Evolutionary conservation across 2,329 filamentous ascomycete species (phyloP).

Genomic region (Fusarium graminum): DNA sequence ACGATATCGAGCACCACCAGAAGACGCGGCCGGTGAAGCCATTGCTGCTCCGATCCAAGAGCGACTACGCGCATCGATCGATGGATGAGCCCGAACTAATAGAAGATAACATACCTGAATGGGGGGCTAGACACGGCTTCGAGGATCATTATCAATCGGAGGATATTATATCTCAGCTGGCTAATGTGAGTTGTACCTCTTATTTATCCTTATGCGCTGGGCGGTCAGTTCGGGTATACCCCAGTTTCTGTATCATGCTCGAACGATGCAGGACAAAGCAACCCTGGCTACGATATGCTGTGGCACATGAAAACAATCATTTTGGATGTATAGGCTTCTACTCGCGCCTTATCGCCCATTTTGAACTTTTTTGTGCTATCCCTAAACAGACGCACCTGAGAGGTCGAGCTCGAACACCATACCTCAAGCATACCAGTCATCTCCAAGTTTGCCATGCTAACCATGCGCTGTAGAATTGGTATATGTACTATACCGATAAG

Average conservation of each 20-base stretch:
- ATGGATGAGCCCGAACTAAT: slow-evolving; percentile 57
- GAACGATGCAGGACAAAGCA: slow-evolving; percentile 14
- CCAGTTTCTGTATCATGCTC: slow-evolving; percentile 53
- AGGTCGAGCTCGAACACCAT: neutral
- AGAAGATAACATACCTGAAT: slow-evolving; percentile 64
- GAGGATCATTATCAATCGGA: slow-evolving; percentile 92
- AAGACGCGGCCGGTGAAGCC: slow-evolving; percentile 61
- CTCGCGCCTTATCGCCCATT: neutral
- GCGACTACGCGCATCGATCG: slow-evolving; percentile 63
- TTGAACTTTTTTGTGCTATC: neutral
- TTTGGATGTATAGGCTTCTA: neutral
- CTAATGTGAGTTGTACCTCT: slow-evolving; percentile 71
- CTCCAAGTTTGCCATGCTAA: slow-evolving; percentile 27
- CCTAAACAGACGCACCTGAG: neutral
- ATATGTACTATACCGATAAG: slow-evolving; percentile 99
- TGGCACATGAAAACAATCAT: slow-evolving; percentile 7
- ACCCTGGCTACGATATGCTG: slow-evolving; percentile 5
- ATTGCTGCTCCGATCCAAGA: slow-evolving; percentile 68
- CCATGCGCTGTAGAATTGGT: slow-evolving; percentile 79
- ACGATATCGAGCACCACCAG: slow-evolving; percentile 54
- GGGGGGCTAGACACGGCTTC: slow-evolving; percentile 84
- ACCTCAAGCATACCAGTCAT: neutral
- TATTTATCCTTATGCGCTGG: slow-evolving; percentile 30
- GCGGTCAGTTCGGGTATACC: slow-evolving; percentile 31
- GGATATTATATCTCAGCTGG: slow-evolving; percentile 87